Base-by-base conservation (phyloP, 805 yeast genomes). In the Spathaspora gorwiae region DNA sequence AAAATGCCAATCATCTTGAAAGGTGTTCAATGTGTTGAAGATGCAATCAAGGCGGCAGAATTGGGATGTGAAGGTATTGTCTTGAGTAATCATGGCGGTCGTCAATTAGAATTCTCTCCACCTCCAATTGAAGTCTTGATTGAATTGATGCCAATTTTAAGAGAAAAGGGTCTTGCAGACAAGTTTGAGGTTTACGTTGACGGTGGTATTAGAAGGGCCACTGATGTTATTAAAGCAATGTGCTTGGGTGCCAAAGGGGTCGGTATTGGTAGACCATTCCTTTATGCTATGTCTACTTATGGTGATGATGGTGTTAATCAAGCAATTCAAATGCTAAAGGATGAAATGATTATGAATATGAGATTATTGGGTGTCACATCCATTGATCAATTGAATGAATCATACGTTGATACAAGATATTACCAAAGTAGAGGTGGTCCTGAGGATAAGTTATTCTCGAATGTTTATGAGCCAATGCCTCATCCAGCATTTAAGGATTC, bases 121-220 rank as follows among this genome's bases (percentile, higher is more conserved):
- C 78, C 89, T 0, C 79, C 87, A 1, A 66, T 84, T 26, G 83
- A 83, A 56, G 76, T 82, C 5, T 67, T 84, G 42, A 78, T 75
- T 5, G 84, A 82, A 48, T 68, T 80, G 26, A 72, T 64, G 55
- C 75, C 76, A 11, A 56, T 70, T 13, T 65, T 79, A 47, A 69
- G 65, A 36, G 59, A 63, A 41, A 59, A 59, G 13, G 64, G 70
- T 2, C 63, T 80, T 27, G 65, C 72, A 31, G 66, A 74, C 38
- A 75, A 77, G 47, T 68, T 84, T 42, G 87, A 83, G 53, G 74
- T 86, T 7, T 85, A 69, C 57, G 61, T 87, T 27, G 94, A 87
- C 57, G 94, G 95, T 43, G 94, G 94, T 33, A 72, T 86, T 26
- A 73, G 89, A 49, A 73, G 92, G 54, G 94, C 87, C 9, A 78